These are phyloP conservation scores for Acanthamoeba castellanii DNA, from an alignment of 208 protist species.

Conservation along the genomic window DNA sequence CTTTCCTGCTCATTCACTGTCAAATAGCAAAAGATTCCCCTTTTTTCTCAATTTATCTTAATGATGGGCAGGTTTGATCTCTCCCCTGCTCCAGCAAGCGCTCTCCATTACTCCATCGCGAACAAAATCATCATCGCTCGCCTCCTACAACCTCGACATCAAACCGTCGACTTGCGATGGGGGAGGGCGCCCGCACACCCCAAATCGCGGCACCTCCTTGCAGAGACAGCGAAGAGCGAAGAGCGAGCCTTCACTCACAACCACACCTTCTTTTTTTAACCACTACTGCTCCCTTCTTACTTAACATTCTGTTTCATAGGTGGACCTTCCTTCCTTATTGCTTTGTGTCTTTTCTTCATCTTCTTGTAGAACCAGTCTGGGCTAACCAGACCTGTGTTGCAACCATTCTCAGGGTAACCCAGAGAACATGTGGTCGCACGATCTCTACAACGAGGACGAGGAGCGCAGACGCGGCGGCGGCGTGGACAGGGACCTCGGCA, in stretches of 20 bases:
- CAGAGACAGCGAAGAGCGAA: background rate
- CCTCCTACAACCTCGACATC: no score
- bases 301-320: background rate
- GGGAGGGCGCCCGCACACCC: background rate
- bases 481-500: background rate
- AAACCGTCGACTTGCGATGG: background rate
- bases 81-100: no score
- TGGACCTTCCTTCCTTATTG: background rate
- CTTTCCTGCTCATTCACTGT: no score
- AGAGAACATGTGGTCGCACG: slow-evolving; percentile 22
- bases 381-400: background rate
- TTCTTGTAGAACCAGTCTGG: background rate
- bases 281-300: background rate
- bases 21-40: background rate
- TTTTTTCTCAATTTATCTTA: background rate
- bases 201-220: background rate
- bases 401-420: background rate
- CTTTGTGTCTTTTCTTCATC: background rate
- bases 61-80: no score
- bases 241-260: background rate
- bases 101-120: no score
- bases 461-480: background rate
- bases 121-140: no score
- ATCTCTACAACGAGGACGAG: slow-evolving; percentile 56
- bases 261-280: background rate